Percentiles rank a stretch among this genome's conserved stretches.
Conservation (phyloP, 768 basidiomycete genomes). For the Calocybe cyanea region DNA sequence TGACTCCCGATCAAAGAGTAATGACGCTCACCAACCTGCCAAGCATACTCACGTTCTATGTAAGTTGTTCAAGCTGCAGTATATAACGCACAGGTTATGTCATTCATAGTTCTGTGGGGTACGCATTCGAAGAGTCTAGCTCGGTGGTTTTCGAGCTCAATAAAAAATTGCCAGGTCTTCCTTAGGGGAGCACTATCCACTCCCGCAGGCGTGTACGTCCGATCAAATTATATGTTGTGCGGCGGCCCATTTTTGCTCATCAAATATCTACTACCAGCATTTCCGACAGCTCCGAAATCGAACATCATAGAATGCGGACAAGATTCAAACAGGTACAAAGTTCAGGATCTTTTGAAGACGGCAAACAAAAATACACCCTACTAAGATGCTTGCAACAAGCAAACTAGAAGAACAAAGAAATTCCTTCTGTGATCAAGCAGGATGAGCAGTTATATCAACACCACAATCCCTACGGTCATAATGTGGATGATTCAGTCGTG, state of each 20-base stretch:
- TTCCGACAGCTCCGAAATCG: slow-evolving; percentile 49
- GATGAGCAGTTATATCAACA: too few relatives aligned
- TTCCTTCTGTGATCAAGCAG: too few relatives aligned
- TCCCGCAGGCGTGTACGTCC: slow-evolving; percentile 42
- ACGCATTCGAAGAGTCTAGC: slow-evolving; percentile 1
- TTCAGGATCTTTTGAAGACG: too few relatives aligned
- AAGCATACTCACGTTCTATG: slow-evolving; percentile 41
- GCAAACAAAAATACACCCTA: too few relatives aligned
- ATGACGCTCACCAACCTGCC: slow-evolving; percentile 49
- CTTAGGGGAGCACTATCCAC: slow-evolving; percentile 44
- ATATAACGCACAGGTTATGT: neutral
- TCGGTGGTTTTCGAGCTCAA: slow-evolving; percentile 1
- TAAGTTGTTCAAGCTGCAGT: slow-evolving; percentile 13
- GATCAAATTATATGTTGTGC: neutral
- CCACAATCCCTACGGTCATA: too few relatives aligned
- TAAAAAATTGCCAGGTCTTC: slow-evolving; percentile 29
- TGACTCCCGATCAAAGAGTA: slow-evolving; percentile 27
- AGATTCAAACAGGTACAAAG: too few relatives aligned
- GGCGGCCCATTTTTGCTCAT: neutral
- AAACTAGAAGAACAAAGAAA: too few relatives aligned
- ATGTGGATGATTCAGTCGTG: too few relatives aligned
- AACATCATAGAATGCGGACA: too few relatives aligned
- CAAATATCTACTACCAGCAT: slow-evolving; percentile 26
- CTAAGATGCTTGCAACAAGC: too few relatives aligned
- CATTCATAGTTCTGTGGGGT: slow-evolving; percentile 24